Conservation (phyloP, 176 grass and related monocot genomes). For the Ampelocalamus luodianensis region DNA sequence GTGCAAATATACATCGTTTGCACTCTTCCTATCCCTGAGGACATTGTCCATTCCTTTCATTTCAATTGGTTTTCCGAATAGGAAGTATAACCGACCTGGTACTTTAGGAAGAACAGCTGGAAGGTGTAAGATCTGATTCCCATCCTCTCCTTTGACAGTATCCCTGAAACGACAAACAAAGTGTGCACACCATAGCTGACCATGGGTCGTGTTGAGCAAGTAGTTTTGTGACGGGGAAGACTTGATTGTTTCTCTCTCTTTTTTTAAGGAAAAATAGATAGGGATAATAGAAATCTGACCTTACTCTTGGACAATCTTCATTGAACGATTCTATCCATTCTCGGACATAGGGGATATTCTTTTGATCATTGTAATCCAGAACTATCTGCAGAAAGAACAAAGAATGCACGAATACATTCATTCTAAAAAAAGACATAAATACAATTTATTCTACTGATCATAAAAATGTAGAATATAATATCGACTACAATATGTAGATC, state of each 20-base stretch:
- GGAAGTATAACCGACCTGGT: conserved; percentile 88
- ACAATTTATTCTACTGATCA: too few species aligned
- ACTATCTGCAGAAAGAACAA: conserved; percentile 65
- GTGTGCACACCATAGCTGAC: conserved; percentile 14
- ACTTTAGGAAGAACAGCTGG: conserved; percentile 81
- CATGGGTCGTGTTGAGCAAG: neutral
- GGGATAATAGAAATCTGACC: conserved; percentile 49
- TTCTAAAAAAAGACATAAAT: too few species aligned
- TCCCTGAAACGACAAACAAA: conserved; percentile 59
- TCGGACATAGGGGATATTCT: conserved; percentile 76
- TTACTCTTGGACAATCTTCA: conserved; percentile 56
- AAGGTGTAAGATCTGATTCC: conserved; percentile 59
- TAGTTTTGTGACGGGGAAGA: neutral
- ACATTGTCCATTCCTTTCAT: conserved; percentile 62
- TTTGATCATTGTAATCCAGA: conserved; percentile 92
- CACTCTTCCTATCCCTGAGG: conserved; percentile 67
- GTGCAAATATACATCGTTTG: conserved; percentile 61
- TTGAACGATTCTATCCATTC: conserved; percentile 89
- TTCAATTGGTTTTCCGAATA: conserved; percentile 83
- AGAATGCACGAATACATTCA: too few species aligned
- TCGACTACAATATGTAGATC: neutral
- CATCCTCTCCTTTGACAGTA: conserved; percentile 65
- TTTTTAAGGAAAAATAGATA: neutral
- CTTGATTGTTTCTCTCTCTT: too few species aligned
- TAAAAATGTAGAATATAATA: too few species aligned